Percentiles rank a stretch among this genome's conserved stretches.
Conservation (phyloP, 2,329 filamentous ascomycete genomes). For the Colletotrichum magnum region DNA sequence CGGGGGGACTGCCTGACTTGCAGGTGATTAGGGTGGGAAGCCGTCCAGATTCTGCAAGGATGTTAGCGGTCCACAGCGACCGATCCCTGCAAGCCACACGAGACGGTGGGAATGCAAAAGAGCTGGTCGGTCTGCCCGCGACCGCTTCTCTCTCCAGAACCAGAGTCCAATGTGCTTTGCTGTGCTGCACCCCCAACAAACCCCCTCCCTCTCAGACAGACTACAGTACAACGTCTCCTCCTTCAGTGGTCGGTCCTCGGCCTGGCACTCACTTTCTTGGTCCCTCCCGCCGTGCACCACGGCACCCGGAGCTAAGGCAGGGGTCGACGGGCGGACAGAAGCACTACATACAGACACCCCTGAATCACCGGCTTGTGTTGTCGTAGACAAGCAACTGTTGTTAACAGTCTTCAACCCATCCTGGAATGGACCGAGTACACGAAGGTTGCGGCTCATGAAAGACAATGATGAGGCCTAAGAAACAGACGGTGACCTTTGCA, state of each 20-base stretch:
- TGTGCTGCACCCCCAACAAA: neutral
- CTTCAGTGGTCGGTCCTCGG: constrained; percentile 21
- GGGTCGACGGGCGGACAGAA: constrained; percentile 26
- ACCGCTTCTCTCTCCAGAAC: neutral
- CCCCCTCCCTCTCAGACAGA: neutral
- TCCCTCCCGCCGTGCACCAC: constrained; percentile 23
- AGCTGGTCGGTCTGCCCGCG: constrained; percentile 27
- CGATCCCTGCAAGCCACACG: constrained; percentile 40
- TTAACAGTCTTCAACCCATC: neutral
- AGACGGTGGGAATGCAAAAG: constrained; percentile 37
- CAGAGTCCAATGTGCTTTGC: no score
- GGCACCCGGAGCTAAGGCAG: constrained; percentile 38
- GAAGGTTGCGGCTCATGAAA: neutral
- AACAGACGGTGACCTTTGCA: neutral
- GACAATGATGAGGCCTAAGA: constrained; percentile 10
- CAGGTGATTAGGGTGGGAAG: constrained; percentile 41
- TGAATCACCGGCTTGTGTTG: constrained; percentile 17
- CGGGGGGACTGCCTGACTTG: constrained; percentile 42
- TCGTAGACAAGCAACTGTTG: neutral
- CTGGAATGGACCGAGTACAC: constrained; percentile 4
- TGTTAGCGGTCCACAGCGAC: constrained; percentile 32
- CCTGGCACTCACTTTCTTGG: constrained; percentile 31
- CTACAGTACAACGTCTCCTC: neutral
- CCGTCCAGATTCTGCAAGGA: constrained; percentile 41
- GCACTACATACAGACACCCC: constrained; percentile 15